A percentile compares a stretch with the other conserved stretches of the same genome.
phyloP scores from a whole-genome alignment of 441 rosid species.

The Viola pubescens region DNA sequence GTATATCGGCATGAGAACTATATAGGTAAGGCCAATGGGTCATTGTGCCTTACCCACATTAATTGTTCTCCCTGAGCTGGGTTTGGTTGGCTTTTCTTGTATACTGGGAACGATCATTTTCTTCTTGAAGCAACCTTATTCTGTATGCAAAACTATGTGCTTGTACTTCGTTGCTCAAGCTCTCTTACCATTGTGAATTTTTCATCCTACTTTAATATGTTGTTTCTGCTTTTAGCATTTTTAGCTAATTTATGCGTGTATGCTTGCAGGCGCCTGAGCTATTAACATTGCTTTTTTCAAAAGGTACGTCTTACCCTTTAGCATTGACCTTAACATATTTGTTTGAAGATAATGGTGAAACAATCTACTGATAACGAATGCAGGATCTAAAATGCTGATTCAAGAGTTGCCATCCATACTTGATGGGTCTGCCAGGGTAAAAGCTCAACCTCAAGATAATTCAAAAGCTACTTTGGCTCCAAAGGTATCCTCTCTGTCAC shows the following conservation, averaged over 20 bases:
- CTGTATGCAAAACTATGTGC: not conserved
- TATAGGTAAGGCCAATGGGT: not conserved
- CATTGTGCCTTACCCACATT: not conserved
- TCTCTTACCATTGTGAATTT: too few relatives aligned
- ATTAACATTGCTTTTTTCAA: conserved; percentile 54
- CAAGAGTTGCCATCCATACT: conserved; percentile 64
- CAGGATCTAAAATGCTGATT: conserved; percentile 86
- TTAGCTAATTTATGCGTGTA: conserved; percentile 4
- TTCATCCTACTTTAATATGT: not conserved
- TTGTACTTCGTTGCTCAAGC: not conserved
- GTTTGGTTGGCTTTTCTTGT: too few relatives aligned
- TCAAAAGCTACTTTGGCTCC: conserved; percentile 82
- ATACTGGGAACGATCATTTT: not conserved
- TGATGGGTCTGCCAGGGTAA: conserved; percentile 63
- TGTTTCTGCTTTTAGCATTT: not conserved
- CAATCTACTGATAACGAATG: not conserved
- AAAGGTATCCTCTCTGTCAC: conserved; percentile 36
- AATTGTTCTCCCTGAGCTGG: too few relatives aligned
- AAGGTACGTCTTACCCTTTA: conserved; percentile 38
- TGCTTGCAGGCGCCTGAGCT: conserved; percentile 77
- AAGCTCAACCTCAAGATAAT: conserved; percentile 82
- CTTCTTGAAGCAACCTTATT: not conserved
- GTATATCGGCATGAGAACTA: not conserved
- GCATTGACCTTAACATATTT: not conserved
- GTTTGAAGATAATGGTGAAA: not conserved